Percentiles rank a stretch among this genome's conserved stretches.
These are phyloP conservation scores for Nigrospora osmanthi DNA, from an alignment of 2,329 filamentous ascomycete genomes.

Conservation along the genomic window DNA sequence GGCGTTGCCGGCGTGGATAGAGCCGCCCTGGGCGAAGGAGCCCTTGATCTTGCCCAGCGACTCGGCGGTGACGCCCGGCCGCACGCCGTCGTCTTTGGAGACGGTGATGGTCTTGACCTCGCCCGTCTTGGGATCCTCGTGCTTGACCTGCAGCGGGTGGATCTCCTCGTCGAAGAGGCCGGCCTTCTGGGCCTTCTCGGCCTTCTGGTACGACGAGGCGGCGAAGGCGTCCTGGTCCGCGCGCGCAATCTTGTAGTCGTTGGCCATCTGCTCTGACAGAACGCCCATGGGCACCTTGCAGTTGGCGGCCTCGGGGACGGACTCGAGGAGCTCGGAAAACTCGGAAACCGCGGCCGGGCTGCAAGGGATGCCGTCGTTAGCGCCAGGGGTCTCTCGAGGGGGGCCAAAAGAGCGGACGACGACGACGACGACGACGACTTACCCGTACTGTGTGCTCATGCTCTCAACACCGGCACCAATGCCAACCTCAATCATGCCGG, in stretches of 20 bases:
- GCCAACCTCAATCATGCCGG: slow-evolving; percentile 92
- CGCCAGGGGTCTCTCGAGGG: too few species aligned
- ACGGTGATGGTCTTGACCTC: slow-evolving; percentile 81
- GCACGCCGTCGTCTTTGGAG: slow-evolving; percentile 77
- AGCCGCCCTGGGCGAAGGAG: slow-evolving; percentile 84
- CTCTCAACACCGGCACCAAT: slow-evolving; percentile 93
- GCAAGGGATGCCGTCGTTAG: background rate
- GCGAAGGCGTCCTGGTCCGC: slow-evolving; percentile 84
- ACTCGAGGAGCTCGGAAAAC: slow-evolving; percentile 84
- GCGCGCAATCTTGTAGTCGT: slow-evolving; percentile 67
- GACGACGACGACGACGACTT: slow-evolving; percentile 20
- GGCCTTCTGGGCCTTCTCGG: slow-evolving; percentile 70
- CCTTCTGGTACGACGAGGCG: slow-evolving; percentile 87
- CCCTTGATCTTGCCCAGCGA: slow-evolving; percentile 84
- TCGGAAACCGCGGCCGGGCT: slow-evolving; percentile 80
- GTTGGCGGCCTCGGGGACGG: slow-evolving; percentile 74
- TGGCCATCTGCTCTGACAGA: slow-evolving; percentile 90
- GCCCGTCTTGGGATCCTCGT: slow-evolving; percentile 82
- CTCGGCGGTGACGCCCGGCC: slow-evolving; percentile 78
- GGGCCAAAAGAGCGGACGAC: too few species aligned
- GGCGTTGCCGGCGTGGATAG: slow-evolving; percentile 94
- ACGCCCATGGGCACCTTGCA: slow-evolving; percentile 98
- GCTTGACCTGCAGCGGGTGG: slow-evolving; percentile 75
- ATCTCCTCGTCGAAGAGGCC: slow-evolving; percentile 96
- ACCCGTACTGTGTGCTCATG: slow-evolving; percentile 92